A percentile compares a stretch with the other conserved stretches of the same genome.
phyloP scores from a whole-genome alignment of 2,329 filamentous ascomycete species.

The Trichoderma gracile region DNA sequence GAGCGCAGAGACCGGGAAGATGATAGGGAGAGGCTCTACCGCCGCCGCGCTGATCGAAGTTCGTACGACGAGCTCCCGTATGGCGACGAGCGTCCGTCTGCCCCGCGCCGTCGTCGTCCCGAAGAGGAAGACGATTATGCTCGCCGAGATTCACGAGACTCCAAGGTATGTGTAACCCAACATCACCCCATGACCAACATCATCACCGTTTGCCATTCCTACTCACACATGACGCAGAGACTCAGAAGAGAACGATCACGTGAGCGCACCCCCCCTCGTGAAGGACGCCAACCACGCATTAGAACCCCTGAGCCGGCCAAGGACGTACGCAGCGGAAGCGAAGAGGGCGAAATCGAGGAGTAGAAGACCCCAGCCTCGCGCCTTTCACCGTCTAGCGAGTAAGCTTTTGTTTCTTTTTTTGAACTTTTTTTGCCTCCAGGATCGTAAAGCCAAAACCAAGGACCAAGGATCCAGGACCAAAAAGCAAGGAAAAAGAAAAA shows the following conservation, averaged over 20 bases:
- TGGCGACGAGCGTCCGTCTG: constrained; percentile 69
- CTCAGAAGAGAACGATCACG: constrained; percentile 58
- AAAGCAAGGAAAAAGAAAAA: too few species aligned
- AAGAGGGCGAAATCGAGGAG: constrained; percentile 95
- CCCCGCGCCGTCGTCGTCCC: constrained; percentile 71
- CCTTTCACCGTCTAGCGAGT: constrained; percentile 1
- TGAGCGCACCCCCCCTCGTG: constrained; percentile 62
- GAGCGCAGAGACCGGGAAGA: constrained; percentile 87
- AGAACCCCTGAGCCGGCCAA: constrained; percentile 45
- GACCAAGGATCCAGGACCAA: too few species aligned
- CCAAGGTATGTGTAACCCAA: constrained; percentile 55
- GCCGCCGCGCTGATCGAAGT: constrained; percentile 73
- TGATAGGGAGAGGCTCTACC: constrained; percentile 84
- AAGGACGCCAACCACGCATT: constrained; percentile 54
- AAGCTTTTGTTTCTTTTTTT: background rate
- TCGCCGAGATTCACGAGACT: constrained; percentile 64
- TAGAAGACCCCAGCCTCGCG: constrained; percentile 35
- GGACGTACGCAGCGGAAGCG: constrained; percentile 68
- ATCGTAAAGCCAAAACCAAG: too few species aligned
- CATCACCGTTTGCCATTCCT: background rate
- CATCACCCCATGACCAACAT: too few species aligned
- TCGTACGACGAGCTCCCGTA: constrained; percentile 89
- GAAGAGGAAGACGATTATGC: constrained; percentile 74
- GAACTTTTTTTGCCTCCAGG: background rate
- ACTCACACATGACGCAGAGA: constrained; percentile 48